A percentile compares a stretch with the other conserved stretches of the same genome.
Conservation (phyloP, 1,284 basidiomycete genomes). For the Leccinum fallax region DNA sequence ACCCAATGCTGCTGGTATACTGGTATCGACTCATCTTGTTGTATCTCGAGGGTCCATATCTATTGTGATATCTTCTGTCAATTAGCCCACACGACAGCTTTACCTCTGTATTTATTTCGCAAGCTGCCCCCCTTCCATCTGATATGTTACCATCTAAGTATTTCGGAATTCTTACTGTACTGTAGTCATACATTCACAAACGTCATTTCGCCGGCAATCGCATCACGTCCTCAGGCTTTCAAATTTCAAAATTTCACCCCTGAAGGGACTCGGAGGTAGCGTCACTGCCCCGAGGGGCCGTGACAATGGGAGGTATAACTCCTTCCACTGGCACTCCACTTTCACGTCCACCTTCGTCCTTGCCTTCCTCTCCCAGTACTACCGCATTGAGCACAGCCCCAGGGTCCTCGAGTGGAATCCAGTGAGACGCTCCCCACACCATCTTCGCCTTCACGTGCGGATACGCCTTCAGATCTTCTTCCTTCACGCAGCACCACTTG, state of each 20-base stretch:
- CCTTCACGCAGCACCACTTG: constrained; percentile 1
- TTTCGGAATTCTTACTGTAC: too few species aligned
- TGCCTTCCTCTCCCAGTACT: background rate
- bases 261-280: background rate
- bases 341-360: background rate
- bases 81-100: too few species aligned
- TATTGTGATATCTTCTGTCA: too few species aligned
- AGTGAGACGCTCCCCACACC: constrained; percentile 13
- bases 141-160: background rate
- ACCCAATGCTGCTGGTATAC: too few species aligned
- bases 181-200: too few species aligned
- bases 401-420: constrained; percentile 13
- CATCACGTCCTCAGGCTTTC: too few species aligned
- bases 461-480: constrained; percentile 12
- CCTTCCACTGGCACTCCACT: too few species aligned
- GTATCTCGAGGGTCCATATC: too few species aligned
- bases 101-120: background rate
- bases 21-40: too few species aligned
- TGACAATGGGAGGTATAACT: too few species aligned
- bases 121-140: too few species aligned
- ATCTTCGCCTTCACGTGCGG: constrained; percentile 13
- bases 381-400: constrained; percentile 14
- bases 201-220: background rate
- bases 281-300: too few species aligned
- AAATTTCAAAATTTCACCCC: background rate